Evolutionary conservation across 2,329 filamentous ascomycete genomes (phyloP), one percentile per base, ranked within the genome.

Genomic region (Botryosphaeria dothidea): DNA sequence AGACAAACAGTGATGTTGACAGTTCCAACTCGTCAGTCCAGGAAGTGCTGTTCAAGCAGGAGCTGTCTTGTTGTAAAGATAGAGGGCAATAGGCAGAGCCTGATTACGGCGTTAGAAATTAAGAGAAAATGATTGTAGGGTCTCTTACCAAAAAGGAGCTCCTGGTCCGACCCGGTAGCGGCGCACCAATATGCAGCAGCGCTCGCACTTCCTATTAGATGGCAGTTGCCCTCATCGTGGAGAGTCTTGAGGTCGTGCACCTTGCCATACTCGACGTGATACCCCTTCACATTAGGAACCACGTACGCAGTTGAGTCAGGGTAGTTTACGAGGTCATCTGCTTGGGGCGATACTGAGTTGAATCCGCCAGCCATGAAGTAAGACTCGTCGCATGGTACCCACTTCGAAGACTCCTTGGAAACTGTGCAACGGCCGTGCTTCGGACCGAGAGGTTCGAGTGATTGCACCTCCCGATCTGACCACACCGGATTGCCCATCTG

Each of bases 151-250:
- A 62, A 62, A 9, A 62, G 23, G 15, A 62, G 60, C 25, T 62
- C 60, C 21, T 51, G 46, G 9, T 62, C 21, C 3, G 60, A 51
- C 9, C 60, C 60, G 17, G 43, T 3, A 11, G 46, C 45, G 13
- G 45, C 27, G 34, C 60, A 62, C 60, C 60, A 62, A 19, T 51
- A 51, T 4, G 60, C 60, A 19, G 60, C 60, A 17, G 60, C 60
- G 3, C 13, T 23, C 9, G 60, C 46, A 17, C 46, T 34, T 17
- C 60, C 60, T 27, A 62, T 51, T 15, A 25, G 19, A 21, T 51
- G 48, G 34, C 60, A 62, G 17, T 43, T 51, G 13, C 60, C 60
- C 8, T 51, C 34, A 13, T 51, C 45, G 11, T 52, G 60, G 17
- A 62, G 45, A 31, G 34, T 27, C 34, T 43, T 17, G 23, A 62